phyloP scores from a whole-genome alignment of 1,284 basidiomycete species.

The Malassezia japonica region DNA sequence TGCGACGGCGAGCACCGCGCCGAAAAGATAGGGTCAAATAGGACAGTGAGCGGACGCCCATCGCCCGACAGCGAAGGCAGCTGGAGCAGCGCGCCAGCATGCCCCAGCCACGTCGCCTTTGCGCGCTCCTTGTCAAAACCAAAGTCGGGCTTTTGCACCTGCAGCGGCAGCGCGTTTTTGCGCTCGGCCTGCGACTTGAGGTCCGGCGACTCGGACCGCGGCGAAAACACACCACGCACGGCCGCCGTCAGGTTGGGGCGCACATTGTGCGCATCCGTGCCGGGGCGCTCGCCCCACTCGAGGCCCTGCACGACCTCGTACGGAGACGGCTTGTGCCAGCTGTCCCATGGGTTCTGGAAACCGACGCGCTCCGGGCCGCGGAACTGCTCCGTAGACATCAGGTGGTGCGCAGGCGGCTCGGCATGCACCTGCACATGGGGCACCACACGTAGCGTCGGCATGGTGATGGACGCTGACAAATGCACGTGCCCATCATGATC shows the following conservation, averaged over 20 bases:
- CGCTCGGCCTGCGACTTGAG: neutral
- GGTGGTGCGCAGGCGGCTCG: constrained; percentile 17
- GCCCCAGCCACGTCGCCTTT: constrained; percentile 41
- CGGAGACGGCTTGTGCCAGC: constrained; percentile 31
- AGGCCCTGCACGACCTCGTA: constrained; percentile 31
- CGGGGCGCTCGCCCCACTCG: constrained; percentile 25
- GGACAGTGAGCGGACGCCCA: constrained; percentile 20
- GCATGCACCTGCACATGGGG: neutral
- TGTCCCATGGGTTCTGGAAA: constrained; percentile 41
- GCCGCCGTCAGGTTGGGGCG: neutral
- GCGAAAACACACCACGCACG: neutral
- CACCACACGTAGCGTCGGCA: neutral
- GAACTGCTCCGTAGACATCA: neutral
- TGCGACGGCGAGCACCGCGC: constrained; percentile 41
- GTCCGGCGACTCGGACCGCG: neutral
- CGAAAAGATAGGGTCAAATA: constrained; percentile 47
- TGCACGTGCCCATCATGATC: neutral
- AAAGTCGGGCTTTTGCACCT: constrained; percentile 21
- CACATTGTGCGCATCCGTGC: neutral
- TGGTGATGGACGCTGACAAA: neutral
- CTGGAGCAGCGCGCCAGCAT: constrained; percentile 38
- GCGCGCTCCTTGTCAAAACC: constrained; percentile 11
- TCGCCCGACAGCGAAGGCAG: constrained; percentile 17
- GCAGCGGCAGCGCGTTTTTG: constrained; percentile 9
- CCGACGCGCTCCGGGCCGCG: constrained; percentile 13